Percentiles rank a stretch among this genome's conserved stretches.
Conservation (phyloP, 805 yeast genomes). For the Candida argentea region DNA sequence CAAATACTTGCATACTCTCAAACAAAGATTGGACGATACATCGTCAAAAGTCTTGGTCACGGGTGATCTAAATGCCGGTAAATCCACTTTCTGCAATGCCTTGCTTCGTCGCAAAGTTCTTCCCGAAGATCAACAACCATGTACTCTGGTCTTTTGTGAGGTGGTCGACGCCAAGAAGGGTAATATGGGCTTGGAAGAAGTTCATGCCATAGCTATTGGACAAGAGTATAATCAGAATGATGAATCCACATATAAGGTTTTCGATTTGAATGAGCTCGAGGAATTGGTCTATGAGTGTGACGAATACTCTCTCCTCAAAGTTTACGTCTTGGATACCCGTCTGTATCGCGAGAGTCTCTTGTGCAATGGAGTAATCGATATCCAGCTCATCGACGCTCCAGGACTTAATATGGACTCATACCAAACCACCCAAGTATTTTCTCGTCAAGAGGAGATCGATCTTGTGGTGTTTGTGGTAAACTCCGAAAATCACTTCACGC, state of each 20-base stretch:
- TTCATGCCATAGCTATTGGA: conserved; percentile 75
- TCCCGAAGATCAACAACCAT: conserved; percentile 97
- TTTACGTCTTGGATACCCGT: conserved; percentile 73
- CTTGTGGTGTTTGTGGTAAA: conserved; percentile 91
- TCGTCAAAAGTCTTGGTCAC: conserved; percentile 91
- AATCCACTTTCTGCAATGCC: conserved; percentile 92
- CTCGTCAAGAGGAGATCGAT: conserved; percentile 95
- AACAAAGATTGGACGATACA: conserved; percentile 81
- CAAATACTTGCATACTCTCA: conserved; percentile 59
- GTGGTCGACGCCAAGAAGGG: conserved; percentile 69
- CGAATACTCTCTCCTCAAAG: conserved; percentile 59
- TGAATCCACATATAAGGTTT: conserved; percentile 54
- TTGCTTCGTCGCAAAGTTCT: conserved; percentile 63
- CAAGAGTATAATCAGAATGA: conserved; percentile 41
- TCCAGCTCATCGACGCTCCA: conserved; percentile 92
- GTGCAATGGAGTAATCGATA: conserved; percentile 85
- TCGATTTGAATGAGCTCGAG: conserved; percentile 46
- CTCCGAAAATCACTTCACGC: conserved; percentile 92
- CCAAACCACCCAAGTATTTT: conserved; percentile 89
- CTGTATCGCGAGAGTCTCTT: conserved; percentile 59
- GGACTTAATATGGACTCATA: conserved; percentile 89
- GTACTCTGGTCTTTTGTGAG: conserved; percentile 94
- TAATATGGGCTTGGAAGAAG: conserved; percentile 74
- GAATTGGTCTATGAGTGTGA: conserved; percentile 69
- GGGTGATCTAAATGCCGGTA: conserved; percentile 95